Evolutionary conservation across 257 asterid genomes (phyloP).

Genomic region (Prunella vulgaris): DNA sequence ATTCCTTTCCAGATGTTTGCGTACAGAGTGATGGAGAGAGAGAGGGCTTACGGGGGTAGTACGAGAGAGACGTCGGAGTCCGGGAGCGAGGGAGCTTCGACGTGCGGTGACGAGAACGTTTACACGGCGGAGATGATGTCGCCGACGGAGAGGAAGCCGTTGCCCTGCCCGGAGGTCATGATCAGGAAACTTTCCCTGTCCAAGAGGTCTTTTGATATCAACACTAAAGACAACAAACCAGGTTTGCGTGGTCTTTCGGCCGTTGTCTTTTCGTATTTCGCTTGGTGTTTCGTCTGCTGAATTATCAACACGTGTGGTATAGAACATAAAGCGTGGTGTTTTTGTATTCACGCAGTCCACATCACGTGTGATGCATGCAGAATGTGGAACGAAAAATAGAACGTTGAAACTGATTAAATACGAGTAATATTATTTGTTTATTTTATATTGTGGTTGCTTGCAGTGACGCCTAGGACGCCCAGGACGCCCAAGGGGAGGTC

Average conservation of each 20-base stretch:
- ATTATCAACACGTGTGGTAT: too few relatives aligned
- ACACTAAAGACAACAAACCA: conserved; percentile 41
- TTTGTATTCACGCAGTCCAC: too few relatives aligned
- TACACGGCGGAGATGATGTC: conserved; percentile 28
- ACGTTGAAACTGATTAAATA: too few relatives aligned
- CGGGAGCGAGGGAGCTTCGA: conserved; percentile 64
- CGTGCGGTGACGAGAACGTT: conserved; percentile 45
- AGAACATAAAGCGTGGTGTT: too few relatives aligned
- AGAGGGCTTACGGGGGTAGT: conserved; percentile 26
- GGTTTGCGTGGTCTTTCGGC: too few relatives aligned
- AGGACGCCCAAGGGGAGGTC: conserved; percentile 57
- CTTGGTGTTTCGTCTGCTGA: too few relatives aligned
- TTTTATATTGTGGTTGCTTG: not conserved
- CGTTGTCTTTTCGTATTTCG: too few relatives aligned
- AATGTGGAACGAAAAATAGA: too few relatives aligned
- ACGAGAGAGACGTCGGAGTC: conserved; percentile 59
- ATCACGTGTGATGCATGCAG: too few relatives aligned
- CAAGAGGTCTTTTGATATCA: conserved; percentile 40
- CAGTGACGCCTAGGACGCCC: conserved; percentile 79
- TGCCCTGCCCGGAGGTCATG: conserved; percentile 35
- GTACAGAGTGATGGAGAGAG: conserved; percentile 69
- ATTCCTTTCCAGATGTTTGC: conserved; percentile 78
- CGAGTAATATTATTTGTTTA: too few relatives aligned
- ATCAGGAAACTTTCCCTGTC: conserved; percentile 37
- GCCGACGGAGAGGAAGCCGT: conserved; percentile 44